A percentile compares a stretch with the other conserved stretches of the same genome.
Evolutionary conservation across 306 rosid genomes (phyloP).

Genomic region (Psophocarpus tetragonolobus): DNA sequence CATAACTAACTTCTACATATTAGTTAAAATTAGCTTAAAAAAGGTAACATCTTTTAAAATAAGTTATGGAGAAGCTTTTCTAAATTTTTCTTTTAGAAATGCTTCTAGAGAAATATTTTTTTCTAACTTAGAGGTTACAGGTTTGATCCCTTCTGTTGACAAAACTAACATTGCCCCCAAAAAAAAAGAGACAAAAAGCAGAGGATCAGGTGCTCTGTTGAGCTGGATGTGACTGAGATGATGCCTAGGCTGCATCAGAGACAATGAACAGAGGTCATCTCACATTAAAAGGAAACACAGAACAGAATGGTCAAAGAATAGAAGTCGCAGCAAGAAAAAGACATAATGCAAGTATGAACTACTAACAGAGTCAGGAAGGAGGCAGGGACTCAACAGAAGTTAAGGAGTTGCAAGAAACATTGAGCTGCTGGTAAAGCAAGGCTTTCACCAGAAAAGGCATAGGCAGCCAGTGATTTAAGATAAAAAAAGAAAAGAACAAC

Average conservation of each 20-base stretch:
- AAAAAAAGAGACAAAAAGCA: too few species aligned
- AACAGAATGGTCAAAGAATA: not conserved
- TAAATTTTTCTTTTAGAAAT: too few species aligned
- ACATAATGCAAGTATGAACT: constrained; percentile 4
- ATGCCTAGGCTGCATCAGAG: not conserved
- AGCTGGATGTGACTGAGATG: not conserved
- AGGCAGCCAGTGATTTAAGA: not conserved
- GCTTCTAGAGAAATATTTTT: too few species aligned
- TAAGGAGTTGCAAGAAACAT: not conserved
- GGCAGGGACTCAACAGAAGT: not conserved
- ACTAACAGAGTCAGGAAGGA: not conserved
- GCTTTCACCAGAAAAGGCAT: not conserved
- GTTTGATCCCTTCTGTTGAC: too few species aligned
- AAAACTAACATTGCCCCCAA: too few species aligned
- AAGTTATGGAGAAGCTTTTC: too few species aligned
- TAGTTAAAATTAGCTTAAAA: too few species aligned
- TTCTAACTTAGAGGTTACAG: too few species aligned
- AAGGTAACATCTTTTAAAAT: too few species aligned
- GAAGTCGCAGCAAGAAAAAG: not conserved
- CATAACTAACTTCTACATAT: too few species aligned
- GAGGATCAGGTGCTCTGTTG: not conserved
- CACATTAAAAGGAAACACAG: not conserved
- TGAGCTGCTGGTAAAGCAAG: constrained; percentile 1
- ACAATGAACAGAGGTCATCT: not conserved
- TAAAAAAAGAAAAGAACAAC: not conserved